Base-by-base conservation (phyloP, 148 eudicot species). In the Simmondsia chinensis region DNA sequence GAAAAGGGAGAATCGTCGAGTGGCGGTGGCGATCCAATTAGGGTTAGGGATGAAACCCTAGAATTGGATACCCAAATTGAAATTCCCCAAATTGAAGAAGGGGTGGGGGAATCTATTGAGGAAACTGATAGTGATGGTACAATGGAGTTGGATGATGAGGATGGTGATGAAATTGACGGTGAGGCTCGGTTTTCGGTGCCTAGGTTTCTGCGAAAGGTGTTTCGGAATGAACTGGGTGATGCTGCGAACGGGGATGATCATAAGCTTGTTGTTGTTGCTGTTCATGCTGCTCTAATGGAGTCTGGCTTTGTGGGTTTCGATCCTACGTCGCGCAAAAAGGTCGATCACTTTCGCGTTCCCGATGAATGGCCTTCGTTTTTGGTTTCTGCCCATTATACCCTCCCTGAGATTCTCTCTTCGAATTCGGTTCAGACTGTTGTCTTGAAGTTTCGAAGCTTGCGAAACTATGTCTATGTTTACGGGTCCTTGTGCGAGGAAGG, bases 201-300 rank as follows among this genome's bases (percentile, higher is more conserved):
- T 4, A 64, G 70, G 53, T 86, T 91, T 54, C 35, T 86, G 40
- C 82, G 81, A 78, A 91, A 79, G 51, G 85, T 86, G 22, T 79
- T 74, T 36, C 44, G 34, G 43, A 77, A 82, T 61, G 95, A 85
- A 63, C 69, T 91, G 27, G 89, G 76, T 20, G 77, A 73, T 52
- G 62, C 51, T 21, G 56, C 66, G 9, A 61, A 46, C 33, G 76
- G 82, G 9, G 59, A 55, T 35, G 64, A 82, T 71, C 80, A 72
- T 61, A 68, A 70, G 73, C 64, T 82, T 4, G 20, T 91, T 41
- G 87, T 74, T 33, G 71, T 79, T 53, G 94, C 89, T 20, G 73
- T 91, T 0, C 99, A 82, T 57, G 95, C 95, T 33, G 89, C 79
- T 59, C 30, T 91, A 13, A 17, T 72, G 29, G 95, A 86, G 57